These are phyloP conservation scores for Blastocystis sp. DNA, from an alignment of 352 stramenopile species.

Conservation along the genomic window DNA sequence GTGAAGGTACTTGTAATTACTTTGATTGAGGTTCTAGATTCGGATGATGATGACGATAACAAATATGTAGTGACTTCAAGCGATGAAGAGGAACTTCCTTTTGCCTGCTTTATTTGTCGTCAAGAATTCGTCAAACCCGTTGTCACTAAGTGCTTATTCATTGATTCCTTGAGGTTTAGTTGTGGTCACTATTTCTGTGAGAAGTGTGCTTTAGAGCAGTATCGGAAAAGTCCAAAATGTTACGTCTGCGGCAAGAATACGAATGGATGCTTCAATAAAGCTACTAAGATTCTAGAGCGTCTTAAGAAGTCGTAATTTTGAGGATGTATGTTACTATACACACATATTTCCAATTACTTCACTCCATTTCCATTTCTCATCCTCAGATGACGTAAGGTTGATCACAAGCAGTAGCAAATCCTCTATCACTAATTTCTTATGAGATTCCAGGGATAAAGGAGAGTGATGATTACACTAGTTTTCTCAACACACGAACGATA, in stretches of 20 bases:
- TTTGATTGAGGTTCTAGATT: background rate
- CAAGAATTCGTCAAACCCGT: conserved; percentile 86
- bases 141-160: conserved; percentile 77
- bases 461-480: no score
- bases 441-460: no score
- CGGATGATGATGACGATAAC: conserved; percentile 60
- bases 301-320: no score
- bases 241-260: conserved; percentile 90
- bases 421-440: no score
- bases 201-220: conserved; percentile 82
- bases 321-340: no score
- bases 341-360: no score
- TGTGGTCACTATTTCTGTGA: conserved; percentile 95
- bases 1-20: conserved; percentile 27
- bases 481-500: no score
- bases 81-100: conserved; percentile 75
- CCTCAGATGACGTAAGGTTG: no score
- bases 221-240: conserved; percentile 80
- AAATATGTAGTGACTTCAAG: conserved; percentile 72
- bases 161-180: background rate
- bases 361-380: no score
- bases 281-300: conserved; percentile 69
- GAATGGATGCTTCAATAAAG: conserved; percentile 85
- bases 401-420: no score
- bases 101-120: conserved; percentile 92